phyloP scores from a whole-genome alignment of 495 filamentous ascomycete species.

The Parachaetomium inaequale region DNA sequence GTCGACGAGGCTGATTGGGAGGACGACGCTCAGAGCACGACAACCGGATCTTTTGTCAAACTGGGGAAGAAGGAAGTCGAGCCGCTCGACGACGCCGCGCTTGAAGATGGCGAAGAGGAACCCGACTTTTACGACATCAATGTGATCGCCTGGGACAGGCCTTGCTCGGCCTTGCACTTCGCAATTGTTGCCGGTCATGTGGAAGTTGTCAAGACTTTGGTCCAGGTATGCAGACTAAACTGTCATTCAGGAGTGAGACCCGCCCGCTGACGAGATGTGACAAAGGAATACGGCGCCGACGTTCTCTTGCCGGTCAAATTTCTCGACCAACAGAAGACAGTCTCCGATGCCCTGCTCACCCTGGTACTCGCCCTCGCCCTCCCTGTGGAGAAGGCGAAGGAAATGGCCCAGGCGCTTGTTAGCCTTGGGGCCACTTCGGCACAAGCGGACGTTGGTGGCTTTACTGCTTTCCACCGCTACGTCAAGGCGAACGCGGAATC shows the following conservation, averaged over 20 bases:
- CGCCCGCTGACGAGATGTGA: background rate
- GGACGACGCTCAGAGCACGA: conserved; percentile 45
- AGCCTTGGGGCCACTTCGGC: conserved; percentile 66
- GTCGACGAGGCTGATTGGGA: conserved; percentile 41
- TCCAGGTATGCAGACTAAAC: conserved; percentile 38
- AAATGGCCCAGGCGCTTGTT: conserved; percentile 60
- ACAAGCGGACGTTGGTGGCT: conserved; percentile 60
- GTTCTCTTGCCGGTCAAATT: conserved; percentile 65
- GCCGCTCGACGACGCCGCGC: conserved; percentile 29
- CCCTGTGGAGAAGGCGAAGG: conserved; percentile 54
- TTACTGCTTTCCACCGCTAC: conserved; percentile 57
- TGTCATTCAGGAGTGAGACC: background rate
- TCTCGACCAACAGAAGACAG: conserved; percentile 43
- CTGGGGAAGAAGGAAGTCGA: conserved; percentile 44
- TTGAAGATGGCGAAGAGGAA: conserved; percentile 57
- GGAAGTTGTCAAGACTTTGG: conserved; percentile 63
- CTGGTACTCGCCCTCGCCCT: conserved; percentile 59
- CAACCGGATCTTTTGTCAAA: conserved; percentile 67
- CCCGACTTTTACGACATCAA: conserved; percentile 79
- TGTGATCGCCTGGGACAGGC: conserved; percentile 68
- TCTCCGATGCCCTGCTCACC: conserved; percentile 58
- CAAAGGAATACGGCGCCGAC: conserved; percentile 65
- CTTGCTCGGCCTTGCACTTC: conserved; percentile 66
- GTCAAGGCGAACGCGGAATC: conserved; percentile 48
- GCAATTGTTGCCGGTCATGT: conserved; percentile 69